Evolutionary conservation across 2,329 filamentous ascomycete genomes (phyloP).

Genomic region (Penicillium sp.): DNA sequence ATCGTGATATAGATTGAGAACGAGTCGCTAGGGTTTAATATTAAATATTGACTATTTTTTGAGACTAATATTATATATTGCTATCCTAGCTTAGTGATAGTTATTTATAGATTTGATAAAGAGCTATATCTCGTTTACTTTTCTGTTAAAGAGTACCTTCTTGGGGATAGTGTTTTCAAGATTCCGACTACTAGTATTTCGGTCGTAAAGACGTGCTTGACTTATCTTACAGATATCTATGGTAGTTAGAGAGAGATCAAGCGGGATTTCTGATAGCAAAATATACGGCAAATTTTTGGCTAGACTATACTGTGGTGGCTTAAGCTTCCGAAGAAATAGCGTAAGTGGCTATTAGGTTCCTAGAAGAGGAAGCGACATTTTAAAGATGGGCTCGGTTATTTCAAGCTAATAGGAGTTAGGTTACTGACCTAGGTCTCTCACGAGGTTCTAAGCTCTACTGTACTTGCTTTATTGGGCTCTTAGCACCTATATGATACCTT

Average conservation of each 20-base stretch:
- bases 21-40: not conserved
- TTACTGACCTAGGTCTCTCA: conserved; percentile 4
- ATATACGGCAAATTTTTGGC: conserved; percentile 4
- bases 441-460: conserved; percentile 11
- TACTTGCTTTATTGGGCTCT: conserved; percentile 7
- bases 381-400: conserved; percentile 11
- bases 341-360: conserved; percentile 3
- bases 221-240: conserved; percentile 12
- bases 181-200: conserved; percentile 8
- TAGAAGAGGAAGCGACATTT: conserved; percentile 11
- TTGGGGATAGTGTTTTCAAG: conserved; percentile 13
- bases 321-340: conserved; percentile 9
- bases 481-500: conserved; percentile 5
- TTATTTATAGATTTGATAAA: conserved; percentile 2
- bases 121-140: conserved; percentile 17
- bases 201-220: conserved; percentile 15
- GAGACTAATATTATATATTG: not conserved
- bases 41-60: not conserved
- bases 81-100: not conserved
- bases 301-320: conserved; percentile 12
- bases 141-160: conserved; percentile 25
- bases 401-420: conserved; percentile 8
- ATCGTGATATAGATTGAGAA: not conserved
- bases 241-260: not conserved
- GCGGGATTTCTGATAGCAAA: conserved; percentile 10